Evolutionary conservation across 2,329 filamentous ascomycete species (phyloP).

Genomic region (Xylariomycetidae sp.): DNA sequence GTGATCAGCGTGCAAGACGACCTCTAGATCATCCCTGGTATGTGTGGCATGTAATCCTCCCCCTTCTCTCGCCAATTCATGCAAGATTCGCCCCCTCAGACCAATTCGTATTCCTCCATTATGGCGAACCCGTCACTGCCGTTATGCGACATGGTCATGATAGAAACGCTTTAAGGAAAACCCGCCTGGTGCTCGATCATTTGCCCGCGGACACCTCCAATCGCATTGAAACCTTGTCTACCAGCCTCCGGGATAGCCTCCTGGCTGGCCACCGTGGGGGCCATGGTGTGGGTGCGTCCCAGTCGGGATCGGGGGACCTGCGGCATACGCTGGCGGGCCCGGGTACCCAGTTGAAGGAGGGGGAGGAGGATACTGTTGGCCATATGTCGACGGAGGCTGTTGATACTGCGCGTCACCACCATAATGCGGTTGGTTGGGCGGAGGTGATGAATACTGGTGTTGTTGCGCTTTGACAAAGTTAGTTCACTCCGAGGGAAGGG

Average conservation of each 20-base stretch:
- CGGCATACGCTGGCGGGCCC: constrained; percentile 23
- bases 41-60: no score
- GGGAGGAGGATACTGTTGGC: constrained; percentile 19
- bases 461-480: constrained; percentile 20
- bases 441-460: constrained; percentile 23
- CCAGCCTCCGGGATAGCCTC: constrained; percentile 27
- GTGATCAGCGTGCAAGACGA: no score
- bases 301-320: constrained; percentile 18
- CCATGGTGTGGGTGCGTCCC: constrained; percentile 23
- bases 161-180: no score
- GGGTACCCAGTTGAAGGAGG: constrained; percentile 19
- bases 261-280: constrained; percentile 23
- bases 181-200: no score
- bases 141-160: no score
- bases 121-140: no score
- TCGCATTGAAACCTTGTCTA: no score
- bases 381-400: constrained; percentile 23
- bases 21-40: no score
- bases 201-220: no score
- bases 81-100: no score
- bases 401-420: constrained; percentile 25
- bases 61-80: no score
- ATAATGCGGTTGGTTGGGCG: constrained; percentile 21
- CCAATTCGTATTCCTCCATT: no score
- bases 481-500: constrained; percentile 3